Evolutionary conservation across 2,329 filamentous ascomycete genomes (phyloP), one percentile per base, ranked within the genome.

Genomic region (Chaetomiaceae sp.): DNA sequence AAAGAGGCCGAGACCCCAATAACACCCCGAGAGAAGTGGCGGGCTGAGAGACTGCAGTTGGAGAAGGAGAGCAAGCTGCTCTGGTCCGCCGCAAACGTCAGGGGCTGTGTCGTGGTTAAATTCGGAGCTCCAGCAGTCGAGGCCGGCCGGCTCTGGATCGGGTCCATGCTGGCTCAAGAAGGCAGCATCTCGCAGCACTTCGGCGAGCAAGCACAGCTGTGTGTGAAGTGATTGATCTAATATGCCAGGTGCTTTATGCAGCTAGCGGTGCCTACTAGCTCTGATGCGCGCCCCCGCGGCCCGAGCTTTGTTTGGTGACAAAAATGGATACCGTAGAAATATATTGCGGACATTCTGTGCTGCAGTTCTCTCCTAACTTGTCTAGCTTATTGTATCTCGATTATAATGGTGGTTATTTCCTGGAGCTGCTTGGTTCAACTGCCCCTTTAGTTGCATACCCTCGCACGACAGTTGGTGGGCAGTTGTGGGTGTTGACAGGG

Each of bases 41-140:
- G 85, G 48, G 66, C 67, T 25, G 65, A 65, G 46, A 77, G 86
- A 55, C 72, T 86, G 18, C 65, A 69, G 50, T 73, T 76, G 64
- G 87, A 94, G 67, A 77, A 71, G 56, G 65, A 70, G 9, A 73
- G 78, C 44, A 80, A 80, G 14, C 69, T 95, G 3, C 74, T 92
- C 3, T 96, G 90, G 89, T 91, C 90, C 23, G 89, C 87, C 11
- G 88, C 90, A 13, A 80, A 79, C 23, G 83, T 95, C 30, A 79
- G 90, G 48, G 86, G 89, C 4, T 96, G 92, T 64, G 86, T 94
- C 3, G 78, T 96, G 23, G 86, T 97, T 61, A 97, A 97, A 68
- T 95, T 97, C 67, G 90, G 89, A 1, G 89, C 91, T 1, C 78
- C 77, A 50, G 86, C 85, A 40, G 86, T 96, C 21, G 90, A 97